These are phyloP conservation scores for Candida smagusa DNA, from an alignment of 1,139 yeast genomes.

Conservation along the genomic window DNA sequence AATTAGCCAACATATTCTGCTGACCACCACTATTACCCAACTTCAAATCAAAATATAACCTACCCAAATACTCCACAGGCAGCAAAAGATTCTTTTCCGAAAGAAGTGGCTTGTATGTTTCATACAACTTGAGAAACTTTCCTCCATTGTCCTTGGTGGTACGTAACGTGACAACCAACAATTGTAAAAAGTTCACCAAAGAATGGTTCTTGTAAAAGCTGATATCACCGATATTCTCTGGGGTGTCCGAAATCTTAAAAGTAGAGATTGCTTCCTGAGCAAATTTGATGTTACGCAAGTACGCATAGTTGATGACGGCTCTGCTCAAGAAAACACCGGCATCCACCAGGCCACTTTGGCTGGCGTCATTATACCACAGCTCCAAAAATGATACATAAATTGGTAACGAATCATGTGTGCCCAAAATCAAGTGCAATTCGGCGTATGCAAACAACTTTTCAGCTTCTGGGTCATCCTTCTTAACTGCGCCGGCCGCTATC, in stretches of 20 bases:
- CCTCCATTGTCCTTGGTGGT: slow-evolving; percentile 49
- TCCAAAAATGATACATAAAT: slow-evolving; percentile 53
- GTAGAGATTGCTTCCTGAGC: slow-evolving; percentile 43
- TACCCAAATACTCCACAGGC: slow-evolving; percentile 49
- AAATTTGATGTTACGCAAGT: slow-evolving; percentile 59
- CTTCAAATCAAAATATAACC: slow-evolving; percentile 35
- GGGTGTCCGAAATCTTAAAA: slow-evolving; percentile 22
- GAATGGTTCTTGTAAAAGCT: slow-evolving; percentile 22
- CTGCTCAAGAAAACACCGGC: slow-evolving; percentile 57
- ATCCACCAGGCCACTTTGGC: slow-evolving; percentile 38
- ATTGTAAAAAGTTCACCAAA: slow-evolving; percentile 65
- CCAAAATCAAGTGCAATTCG: slow-evolving; percentile 62
- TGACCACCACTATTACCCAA: slow-evolving; percentile 56
- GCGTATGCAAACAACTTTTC: slow-evolving; percentile 41
- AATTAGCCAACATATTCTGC: slow-evolving; percentile 70
- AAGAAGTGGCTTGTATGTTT: slow-evolving; percentile 33
- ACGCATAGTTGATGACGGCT: slow-evolving; percentile 67
- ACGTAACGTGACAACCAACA: slow-evolving; percentile 61
- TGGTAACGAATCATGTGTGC: slow-evolving; percentile 58
- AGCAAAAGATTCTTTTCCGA: slow-evolving; percentile 28
- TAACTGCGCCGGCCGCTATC: slow-evolving; percentile 4
- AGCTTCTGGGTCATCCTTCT: slow-evolving; percentile 19
- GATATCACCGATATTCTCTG: slow-evolving; percentile 21
- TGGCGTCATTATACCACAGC: slow-evolving; percentile 49
- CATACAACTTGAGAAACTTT: slow-evolving; percentile 53